Base-by-base conservation (phyloP, 2,329 filamentous ascomycete genomes). In the Exophiala alcalophila region DNA sequence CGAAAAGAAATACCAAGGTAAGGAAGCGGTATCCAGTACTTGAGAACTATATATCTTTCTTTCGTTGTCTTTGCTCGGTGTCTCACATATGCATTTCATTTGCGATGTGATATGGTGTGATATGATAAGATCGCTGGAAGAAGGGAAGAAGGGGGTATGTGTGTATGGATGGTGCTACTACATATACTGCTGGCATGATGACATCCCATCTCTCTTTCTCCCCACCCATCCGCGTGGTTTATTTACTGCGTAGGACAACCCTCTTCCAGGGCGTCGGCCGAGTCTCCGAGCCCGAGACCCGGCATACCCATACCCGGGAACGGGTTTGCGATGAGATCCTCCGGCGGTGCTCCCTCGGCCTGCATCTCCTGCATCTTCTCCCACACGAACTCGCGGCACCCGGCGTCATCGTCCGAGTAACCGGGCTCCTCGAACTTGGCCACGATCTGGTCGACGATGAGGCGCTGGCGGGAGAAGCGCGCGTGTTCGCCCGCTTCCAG, bases 281-380 rank as follows among this genome's bases (percentile, higher is more conserved):
- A 86, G 12, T 86, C 43, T 4, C 50, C 84, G 35, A 85, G 84
- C 41, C 83, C 81, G 78, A 94, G 84, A 4, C 53, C 54, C 4
- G 47, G 45, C 41, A 54, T 34, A 9, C 37, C 44, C 61, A 95
- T 88, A 42, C 90, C 91, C 43, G 65, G 59, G 25, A 67, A 61
- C 4, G 67, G 67, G 31, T 67, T 68, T 12, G 65, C 58, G 11
- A 98, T 85, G 12, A 98, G 71, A 64, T 97, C 92, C 25, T 86
- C 76, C 1, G 92, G 92, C 30, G 92, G 92, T 14, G 86, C 89
- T 7, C 92, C 92, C 49, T 85, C 84, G 37, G 83, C 83, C 90
- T 98, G 92, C 92, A 98, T 98, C 91, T 96, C 91, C 65, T 97
- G 91, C 92, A 98, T 98, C 62, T 84, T 83, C 60, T 96, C 90